Conservation (phyloP, 139 green algal species). For the Chlamydomonas sphaeroides region DNA sequence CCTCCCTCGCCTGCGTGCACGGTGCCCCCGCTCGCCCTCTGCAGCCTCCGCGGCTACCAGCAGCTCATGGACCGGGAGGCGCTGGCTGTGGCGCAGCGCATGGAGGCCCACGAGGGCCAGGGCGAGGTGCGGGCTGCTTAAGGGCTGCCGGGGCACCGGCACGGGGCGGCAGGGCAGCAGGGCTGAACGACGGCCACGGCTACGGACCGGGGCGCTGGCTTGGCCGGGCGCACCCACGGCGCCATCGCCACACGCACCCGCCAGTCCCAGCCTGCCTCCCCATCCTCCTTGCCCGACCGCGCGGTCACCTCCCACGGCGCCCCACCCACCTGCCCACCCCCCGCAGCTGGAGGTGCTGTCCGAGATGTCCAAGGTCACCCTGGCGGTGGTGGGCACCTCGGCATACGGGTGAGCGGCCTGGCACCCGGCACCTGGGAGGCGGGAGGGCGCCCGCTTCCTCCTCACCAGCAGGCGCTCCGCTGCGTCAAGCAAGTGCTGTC, state of each 20-base stretch:
- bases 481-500: not conserved
- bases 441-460: too few species aligned
- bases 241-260: too few species aligned
- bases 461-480: not conserved
- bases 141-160: too few species aligned
- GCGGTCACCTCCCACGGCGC: too few species aligned
- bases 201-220: not conserved
- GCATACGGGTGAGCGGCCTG: slow-evolving; percentile 50
- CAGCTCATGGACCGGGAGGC: slow-evolving; percentile 25
- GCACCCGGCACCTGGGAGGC: too few species aligned
- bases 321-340: too few species aligned
- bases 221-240: too few species aligned
- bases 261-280: too few species aligned
- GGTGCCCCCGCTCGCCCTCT: not conserved
- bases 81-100: not conserved
- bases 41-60: slow-evolving; percentile 31
- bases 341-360: slow-evolving; percentile 19
- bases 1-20: not conserved
- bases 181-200: not conserved
- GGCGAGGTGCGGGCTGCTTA: too few species aligned
- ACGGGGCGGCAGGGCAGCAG: too few species aligned
- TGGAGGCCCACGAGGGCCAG: not conserved
- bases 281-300: too few species aligned
- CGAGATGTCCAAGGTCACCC: slow-evolving; percentile 40
- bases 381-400: slow-evolving; percentile 41